Conservation (phyloP, 2,329 filamentous ascomycete species). For the Fusarium incarnatum region DNA sequence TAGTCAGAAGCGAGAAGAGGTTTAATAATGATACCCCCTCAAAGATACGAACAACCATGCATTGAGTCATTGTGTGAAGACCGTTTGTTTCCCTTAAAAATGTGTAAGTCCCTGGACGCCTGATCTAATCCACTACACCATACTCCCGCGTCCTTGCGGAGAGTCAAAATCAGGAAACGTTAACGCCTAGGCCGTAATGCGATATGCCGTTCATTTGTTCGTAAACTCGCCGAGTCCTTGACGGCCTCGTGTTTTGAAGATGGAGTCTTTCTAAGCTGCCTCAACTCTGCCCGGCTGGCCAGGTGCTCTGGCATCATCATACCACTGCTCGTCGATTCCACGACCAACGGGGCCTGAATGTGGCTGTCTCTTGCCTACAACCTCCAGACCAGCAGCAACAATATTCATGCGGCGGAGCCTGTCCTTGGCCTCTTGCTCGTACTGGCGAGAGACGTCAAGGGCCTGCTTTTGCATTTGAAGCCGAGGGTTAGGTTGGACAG, state of each 20-base stretch:
- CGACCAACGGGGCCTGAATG: conserved; percentile 10
- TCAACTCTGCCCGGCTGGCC: conserved; percentile 20
- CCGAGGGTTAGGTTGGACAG: conserved; percentile 74
- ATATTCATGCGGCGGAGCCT: conserved; percentile 83
- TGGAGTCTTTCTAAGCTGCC: conserved; percentile 9
- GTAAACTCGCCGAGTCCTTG: neutral
- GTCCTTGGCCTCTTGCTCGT: conserved; percentile 80
- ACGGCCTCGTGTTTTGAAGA: neutral
- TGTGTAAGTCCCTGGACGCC: conserved; percentile 29
- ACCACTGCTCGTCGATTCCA: conserved; percentile 51
- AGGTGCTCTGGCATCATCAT: conserved; percentile 44
- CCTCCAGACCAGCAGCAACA: conserved; percentile 78
- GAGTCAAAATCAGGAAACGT: conserved; percentile 41
- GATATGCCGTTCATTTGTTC: conserved; percentile 27
- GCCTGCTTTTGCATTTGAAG: conserved; percentile 76
- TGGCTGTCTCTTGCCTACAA: conserved; percentile 52
- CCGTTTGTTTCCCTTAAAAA: conserved; percentile 16
- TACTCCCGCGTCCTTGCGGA: conserved; percentile 32
- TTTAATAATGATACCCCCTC: conserved; percentile 42
- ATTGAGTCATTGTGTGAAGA: neutral
- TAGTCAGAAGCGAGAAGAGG: neutral
- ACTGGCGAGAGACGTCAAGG: conserved; percentile 74
- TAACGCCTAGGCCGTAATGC: conserved; percentile 41
- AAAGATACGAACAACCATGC: neutral
- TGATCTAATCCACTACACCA: conserved; percentile 33